Conservation (phyloP, 345 rosid genomes). For the Bruguiera gymnorhiza region DNA sequence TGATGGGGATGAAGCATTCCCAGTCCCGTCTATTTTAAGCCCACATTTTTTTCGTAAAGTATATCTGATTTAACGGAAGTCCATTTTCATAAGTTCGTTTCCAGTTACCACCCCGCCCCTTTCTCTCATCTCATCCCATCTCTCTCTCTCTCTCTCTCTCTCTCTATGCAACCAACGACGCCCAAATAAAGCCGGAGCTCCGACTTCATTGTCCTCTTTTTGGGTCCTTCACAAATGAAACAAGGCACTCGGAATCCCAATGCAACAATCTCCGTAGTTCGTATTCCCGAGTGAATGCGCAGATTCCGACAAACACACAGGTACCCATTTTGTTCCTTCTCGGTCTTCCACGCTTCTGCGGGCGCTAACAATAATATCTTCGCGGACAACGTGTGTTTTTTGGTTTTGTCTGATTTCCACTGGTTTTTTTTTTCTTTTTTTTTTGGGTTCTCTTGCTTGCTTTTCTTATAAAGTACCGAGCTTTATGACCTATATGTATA, state of each 20-base stretch:
- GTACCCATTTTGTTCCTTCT: constrained; percentile 19
- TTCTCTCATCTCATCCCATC: neutral
- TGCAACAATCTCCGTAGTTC: neutral
- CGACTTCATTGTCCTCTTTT: constrained; percentile 15
- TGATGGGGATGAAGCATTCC: no score
- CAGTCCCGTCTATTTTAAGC: no score
- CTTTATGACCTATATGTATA: no score
- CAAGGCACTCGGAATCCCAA: neutral
- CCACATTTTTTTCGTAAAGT: neutral
- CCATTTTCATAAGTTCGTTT: constrained; percentile 17
- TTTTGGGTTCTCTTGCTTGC: no score
- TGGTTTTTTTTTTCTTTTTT: no score
- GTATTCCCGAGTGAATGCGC: neutral
- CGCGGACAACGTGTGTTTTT: no score
- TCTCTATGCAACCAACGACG: constrained; percentile 5
- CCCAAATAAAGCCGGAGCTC: constrained; percentile 12
- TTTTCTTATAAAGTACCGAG: no score
- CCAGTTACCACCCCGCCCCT: constrained; percentile 2
- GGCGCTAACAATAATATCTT: no score
- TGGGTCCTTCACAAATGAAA: neutral
- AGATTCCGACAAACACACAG: constrained; percentile 16
- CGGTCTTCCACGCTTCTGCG: neutral
- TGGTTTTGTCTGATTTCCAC: no score
- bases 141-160: constrained; percentile 17
- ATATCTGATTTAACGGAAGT: no score